Percentiles rank a stretch among this genome's conserved stretches.
Conservation (phyloP, 257 asterid species). For the Solanum corneliomulleri region DNA sequence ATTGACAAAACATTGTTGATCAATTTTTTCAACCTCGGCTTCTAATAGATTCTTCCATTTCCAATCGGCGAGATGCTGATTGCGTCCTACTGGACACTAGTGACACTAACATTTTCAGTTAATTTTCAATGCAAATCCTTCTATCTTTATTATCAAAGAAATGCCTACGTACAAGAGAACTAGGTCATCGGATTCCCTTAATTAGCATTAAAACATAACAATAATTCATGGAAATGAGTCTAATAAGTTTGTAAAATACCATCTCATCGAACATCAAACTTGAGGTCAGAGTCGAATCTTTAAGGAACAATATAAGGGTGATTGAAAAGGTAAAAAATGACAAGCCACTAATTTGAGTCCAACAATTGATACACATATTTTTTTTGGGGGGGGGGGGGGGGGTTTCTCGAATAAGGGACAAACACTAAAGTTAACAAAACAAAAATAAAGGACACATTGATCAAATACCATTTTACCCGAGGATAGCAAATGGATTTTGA, state of each 20-base stretch:
- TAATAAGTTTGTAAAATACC: background rate
- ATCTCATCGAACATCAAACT: background rate
- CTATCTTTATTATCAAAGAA: background rate
- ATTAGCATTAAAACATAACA: background rate
- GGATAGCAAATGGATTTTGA: background rate
- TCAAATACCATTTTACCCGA: background rate
- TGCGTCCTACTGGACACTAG: too few species aligned
- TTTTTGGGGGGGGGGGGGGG: accelerated
- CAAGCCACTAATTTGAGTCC: background rate
- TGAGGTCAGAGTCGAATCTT: background rate
- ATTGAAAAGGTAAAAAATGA: background rate
- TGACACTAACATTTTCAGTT: background rate
- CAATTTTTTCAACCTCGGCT: too few species aligned
- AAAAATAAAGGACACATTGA: too few species aligned
- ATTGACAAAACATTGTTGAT: too few species aligned
- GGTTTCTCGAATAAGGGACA: background rate
- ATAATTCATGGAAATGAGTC: background rate
- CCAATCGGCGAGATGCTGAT: too few species aligned
- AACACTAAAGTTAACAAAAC: background rate
- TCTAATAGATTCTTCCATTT: too few species aligned
- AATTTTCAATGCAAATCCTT: background rate
- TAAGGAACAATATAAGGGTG: background rate
- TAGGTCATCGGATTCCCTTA: background rate
- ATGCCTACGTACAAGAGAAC: background rate
- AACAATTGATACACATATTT: background rate